These are phyloP conservation scores for Trametes elegans DNA, from an alignment of 768 basidiomycete genomes.

Conservation along the genomic window DNA sequence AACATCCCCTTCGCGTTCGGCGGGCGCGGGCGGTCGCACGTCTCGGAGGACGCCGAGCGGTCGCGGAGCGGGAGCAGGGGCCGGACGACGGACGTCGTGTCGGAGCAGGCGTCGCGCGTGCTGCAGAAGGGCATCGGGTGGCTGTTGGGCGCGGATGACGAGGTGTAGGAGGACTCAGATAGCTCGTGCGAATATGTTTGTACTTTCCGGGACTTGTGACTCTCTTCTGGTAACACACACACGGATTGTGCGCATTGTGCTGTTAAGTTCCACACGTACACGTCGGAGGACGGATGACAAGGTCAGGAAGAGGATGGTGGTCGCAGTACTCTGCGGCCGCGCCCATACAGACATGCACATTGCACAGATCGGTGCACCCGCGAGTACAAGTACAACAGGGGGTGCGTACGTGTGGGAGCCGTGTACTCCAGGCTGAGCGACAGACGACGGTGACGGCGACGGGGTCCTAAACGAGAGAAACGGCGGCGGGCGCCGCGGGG, in stretches of 20 bases:
- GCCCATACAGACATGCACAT: constrained; percentile 14
- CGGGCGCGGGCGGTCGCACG: constrained; percentile 20
- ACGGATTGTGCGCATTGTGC: not conserved
- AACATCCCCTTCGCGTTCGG: constrained; percentile 70
- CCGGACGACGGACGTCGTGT: constrained; percentile 45
- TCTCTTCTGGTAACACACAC: too few species aligned
- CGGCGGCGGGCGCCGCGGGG: not conserved
- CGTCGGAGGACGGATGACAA: constrained; percentile 10
- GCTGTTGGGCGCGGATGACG: constrained; percentile 86
- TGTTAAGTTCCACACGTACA: constrained; percentile 21
- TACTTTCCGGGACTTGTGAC: too few species aligned
- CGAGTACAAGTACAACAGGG: constrained; percentile 11
- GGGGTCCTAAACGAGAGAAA: not conserved
- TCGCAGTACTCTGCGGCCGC: constrained; percentile 10
- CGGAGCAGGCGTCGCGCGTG: constrained; percentile 71
- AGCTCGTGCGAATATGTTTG: too few species aligned
- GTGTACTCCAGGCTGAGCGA: not conserved
- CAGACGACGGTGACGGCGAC: too few species aligned
- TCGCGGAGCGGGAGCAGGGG: constrained; percentile 32
- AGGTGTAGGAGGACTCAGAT: constrained; percentile 3
- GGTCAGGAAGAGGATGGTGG: not conserved
- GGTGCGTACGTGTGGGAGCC: not conserved
- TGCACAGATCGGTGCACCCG: constrained; percentile 2
- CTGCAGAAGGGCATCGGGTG: constrained; percentile 93
- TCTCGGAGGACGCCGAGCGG: constrained; percentile 39